phyloP scores from a whole-genome alignment of 1,284 basidiomycete species.

The Ceraceosorus bombacis region DNA sequence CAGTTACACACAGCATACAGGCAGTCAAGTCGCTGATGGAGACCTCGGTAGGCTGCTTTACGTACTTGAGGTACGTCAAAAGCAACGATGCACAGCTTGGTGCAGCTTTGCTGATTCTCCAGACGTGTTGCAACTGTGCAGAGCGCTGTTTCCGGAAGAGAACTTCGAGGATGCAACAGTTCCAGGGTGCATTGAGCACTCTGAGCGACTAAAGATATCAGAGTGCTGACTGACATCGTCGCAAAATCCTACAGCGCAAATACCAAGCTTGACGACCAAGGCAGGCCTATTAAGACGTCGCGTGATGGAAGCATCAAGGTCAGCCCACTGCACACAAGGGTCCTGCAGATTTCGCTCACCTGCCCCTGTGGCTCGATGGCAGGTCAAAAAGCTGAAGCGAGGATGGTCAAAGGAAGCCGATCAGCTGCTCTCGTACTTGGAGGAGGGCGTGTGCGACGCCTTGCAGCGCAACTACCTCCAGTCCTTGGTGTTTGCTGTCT shows the following conservation, averaged over 20 bases:
- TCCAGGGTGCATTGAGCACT: background rate
- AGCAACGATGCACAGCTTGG: too few relatives aligned
- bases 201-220: too few relatives aligned
- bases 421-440: conserved; percentile 5
- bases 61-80: background rate
- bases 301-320: conserved; percentile 6
- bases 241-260: background rate
- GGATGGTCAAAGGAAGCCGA: conserved; percentile 2
- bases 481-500: conserved; percentile 7
- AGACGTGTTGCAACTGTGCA: too few relatives aligned
- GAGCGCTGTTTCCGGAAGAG: conserved; percentile 4
- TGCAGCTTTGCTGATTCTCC: too few relatives aligned
- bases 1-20: background rate
- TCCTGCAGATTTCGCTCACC: background rate
- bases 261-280: background rate
- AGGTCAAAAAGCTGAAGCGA: conserved; percentile 5
- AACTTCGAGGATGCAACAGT: conserved; percentile 7
- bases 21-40: conserved; percentile 7
- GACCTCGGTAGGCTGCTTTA: conserved; percentile 8
- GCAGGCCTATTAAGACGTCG: background rate
- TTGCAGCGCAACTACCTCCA: conserved; percentile 9
- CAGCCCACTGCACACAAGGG: background rate
- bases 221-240: too few relatives aligned
- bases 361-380: background rate
- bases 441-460: conserved; percentile 8